These are phyloP conservation scores for Gossypium anomalum DNA, from an alignment of 345 rosid genomes.

Conservation along the genomic window DNA sequence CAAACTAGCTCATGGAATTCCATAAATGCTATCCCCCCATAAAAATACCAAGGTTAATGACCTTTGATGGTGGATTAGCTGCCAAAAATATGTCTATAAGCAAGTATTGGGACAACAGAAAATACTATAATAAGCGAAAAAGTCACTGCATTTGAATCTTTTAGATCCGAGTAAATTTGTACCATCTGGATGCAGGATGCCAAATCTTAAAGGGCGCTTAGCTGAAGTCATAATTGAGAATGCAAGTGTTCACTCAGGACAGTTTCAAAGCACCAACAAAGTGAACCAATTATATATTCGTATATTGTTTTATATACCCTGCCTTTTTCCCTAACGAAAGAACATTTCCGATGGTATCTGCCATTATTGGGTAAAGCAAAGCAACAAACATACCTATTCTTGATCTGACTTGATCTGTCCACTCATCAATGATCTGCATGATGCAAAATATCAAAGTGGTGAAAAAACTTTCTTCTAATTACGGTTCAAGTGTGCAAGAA, in stretches of 20 bases:
- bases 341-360: background rate
- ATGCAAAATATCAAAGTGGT: slow-evolving; percentile 6
- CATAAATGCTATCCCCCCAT: background rate
- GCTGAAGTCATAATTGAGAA: background rate
- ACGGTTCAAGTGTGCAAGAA: background rate
- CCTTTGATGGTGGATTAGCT: background rate
- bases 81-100: background rate
- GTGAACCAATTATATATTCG: background rate
- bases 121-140: background rate
- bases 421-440: slow-evolving; percentile 72
- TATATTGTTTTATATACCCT: background rate
- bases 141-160: background rate
- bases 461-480: slow-evolving; percentile 7
- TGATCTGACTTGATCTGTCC: slow-evolving; percentile 75
- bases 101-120: background rate
- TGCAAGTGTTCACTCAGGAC: background rate
- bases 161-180: background rate
- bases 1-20: background rate
- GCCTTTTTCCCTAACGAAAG: background rate
- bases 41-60: background rate
- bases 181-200: background rate
- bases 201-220: background rate
- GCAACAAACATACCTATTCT: slow-evolving; percentile 45
- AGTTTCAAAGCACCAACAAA: background rate
- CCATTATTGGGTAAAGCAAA: slow-evolving; percentile 4